A percentile compares a stretch with the other conserved stretches of the same genome.
phyloP scores from a whole-genome alignment of 2,329 filamentous ascomycete genomes.

The Purpureocillium lavendulum region DNA sequence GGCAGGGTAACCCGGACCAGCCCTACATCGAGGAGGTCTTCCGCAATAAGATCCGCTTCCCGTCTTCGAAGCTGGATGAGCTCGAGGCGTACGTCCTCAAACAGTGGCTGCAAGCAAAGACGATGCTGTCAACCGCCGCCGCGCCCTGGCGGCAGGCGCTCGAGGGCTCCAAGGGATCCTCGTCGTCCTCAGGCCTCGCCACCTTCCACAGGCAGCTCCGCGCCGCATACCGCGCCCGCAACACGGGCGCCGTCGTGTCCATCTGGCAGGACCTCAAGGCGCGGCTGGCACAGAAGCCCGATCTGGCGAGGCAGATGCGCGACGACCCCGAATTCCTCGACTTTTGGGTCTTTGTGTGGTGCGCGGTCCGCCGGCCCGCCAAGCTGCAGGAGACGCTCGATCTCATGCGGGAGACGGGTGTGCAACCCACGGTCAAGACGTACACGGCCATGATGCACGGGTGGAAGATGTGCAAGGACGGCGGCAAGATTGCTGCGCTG shows the following conservation, averaged over 20 bases:
- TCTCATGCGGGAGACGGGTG: conserved; percentile 35
- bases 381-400: conserved; percentile 28
- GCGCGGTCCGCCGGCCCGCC: conserved; percentile 20
- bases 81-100: conserved; percentile 17
- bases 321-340: conserved; percentile 26
- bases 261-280: conserved; percentile 25
- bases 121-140: conserved; percentile 14
- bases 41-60: conserved; percentile 9
- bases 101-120: conserved; percentile 18
- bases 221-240: conserved; percentile 18
- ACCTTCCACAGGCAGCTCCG: conserved; percentile 20
- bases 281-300: conserved; percentile 13
- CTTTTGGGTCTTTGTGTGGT: conserved; percentile 31
- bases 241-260: conserved; percentile 17
- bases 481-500: conserved; percentile 51
- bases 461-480: conserved; percentile 52
- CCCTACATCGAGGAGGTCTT: conserved; percentile 12
- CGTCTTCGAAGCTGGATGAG: conserved; percentile 9
- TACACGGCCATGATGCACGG: conserved; percentile 70
- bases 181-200: conserved; percentile 3
- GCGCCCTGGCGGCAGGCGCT: conserved; percentile 12
- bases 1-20: conserved; percentile 7
- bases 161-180: neutral
- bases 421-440: conserved; percentile 53
- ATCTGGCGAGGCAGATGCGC: conserved; percentile 19